Conservation (phyloP, 768 basidiomycete genomes). For the Peribolospora baueri region DNA sequence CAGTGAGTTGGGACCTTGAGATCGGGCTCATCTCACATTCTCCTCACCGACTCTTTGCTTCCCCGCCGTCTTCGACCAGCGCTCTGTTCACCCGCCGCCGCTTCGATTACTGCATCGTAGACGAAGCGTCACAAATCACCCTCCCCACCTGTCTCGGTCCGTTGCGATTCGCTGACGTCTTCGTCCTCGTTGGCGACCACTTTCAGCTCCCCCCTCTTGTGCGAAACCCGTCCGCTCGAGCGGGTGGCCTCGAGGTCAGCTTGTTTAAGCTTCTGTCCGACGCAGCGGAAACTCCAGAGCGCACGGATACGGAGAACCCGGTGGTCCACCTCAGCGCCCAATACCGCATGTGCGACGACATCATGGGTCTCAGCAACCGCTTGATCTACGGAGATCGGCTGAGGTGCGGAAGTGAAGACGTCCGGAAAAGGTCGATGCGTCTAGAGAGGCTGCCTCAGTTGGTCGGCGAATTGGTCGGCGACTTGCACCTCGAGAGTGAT, state of each 20-base stretch:
- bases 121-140: slow-evolving; percentile 94
- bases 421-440: slow-evolving; percentile 35
- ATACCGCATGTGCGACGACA: slow-evolving; percentile 91
- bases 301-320: slow-evolving; percentile 29
- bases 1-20: slow-evolving; percentile 35
- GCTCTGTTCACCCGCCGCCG: slow-evolving; percentile 57
- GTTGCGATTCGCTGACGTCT: slow-evolving; percentile 63
- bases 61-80: slow-evolving; percentile 22
- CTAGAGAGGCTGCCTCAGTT: slow-evolving; percentile 31
- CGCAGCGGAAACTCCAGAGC: slow-evolving; percentile 28
- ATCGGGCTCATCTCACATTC: slow-evolving; percentile 10
- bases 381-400: slow-evolving; percentile 61
- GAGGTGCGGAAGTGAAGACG: slow-evolving; percentile 46
- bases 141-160: slow-evolving; percentile 87
- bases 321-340: slow-evolving; percentile 68
- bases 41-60: slow-evolving; percentile 8
- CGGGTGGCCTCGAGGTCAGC: slow-evolving; percentile 67
- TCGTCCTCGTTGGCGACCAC: slow-evolving; percentile 90
- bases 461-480: slow-evolving; percentile 19
- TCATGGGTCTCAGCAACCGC: slow-evolving; percentile 71
- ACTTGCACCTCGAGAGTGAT: slow-evolving; percentile 23
- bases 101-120: slow-evolving; percentile 93
- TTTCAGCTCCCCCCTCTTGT: slow-evolving; percentile 90
- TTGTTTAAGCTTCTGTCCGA: slow-evolving; percentile 73
- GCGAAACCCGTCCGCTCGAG: slow-evolving; percentile 43